Percentiles rank a stretch among this genome's conserved stretches.
phyloP scores from a whole-genome alignment of 345 rosid species.

The Melastoma malabathricum region DNA sequence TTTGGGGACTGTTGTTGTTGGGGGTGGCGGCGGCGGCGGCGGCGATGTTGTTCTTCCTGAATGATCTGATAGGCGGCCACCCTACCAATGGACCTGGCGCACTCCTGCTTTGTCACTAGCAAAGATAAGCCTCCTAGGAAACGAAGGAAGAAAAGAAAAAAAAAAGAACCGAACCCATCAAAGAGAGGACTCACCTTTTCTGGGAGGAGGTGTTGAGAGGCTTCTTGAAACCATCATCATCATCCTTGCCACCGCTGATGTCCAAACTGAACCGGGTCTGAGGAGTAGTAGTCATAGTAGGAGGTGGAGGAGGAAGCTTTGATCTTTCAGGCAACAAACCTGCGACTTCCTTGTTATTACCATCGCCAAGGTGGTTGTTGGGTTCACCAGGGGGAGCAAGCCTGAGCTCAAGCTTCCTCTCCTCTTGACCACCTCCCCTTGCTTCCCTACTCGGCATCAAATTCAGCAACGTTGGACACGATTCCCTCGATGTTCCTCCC shows the following conservation, averaged over 20 bases:
- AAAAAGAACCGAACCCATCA: too few relatives aligned
- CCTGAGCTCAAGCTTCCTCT: conserved; percentile 81
- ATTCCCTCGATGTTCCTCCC: conserved; percentile 7
- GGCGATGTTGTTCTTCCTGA: conserved; percentile 79
- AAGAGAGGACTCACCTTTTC: conserved; percentile 38
- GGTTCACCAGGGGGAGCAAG: conserved; percentile 72
- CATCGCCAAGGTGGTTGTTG: conserved; percentile 12
- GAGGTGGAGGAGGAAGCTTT: not conserved
- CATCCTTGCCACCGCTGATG: conserved; percentile 26
- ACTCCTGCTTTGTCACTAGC: conserved; percentile 52
- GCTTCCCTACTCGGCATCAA: conserved; percentile 48
- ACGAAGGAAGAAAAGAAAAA: too few relatives aligned
- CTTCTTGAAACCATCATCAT: conserved; percentile 24
- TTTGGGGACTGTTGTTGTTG: conserved; percentile 35
- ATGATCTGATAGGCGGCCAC: conserved; percentile 96
- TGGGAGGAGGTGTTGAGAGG: conserved; percentile 29
- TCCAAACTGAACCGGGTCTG: conserved; percentile 17
- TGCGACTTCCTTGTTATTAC: conserved; percentile 12
- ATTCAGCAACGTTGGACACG: conserved; percentile 36
- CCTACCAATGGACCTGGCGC: conserved; percentile 97
- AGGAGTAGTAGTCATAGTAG: too few relatives aligned
- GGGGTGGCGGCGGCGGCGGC: conserved; percentile 52
- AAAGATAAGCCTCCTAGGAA: too few relatives aligned
- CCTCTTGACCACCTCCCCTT: conserved; percentile 28
- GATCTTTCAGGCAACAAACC: not conserved